A percentile compares a stretch with the other conserved stretches of the same genome.
Evolutionary conservation across 176 grass and related monocot genomes (phyloP).

Genomic region (Elymus sibiricus): DNA sequence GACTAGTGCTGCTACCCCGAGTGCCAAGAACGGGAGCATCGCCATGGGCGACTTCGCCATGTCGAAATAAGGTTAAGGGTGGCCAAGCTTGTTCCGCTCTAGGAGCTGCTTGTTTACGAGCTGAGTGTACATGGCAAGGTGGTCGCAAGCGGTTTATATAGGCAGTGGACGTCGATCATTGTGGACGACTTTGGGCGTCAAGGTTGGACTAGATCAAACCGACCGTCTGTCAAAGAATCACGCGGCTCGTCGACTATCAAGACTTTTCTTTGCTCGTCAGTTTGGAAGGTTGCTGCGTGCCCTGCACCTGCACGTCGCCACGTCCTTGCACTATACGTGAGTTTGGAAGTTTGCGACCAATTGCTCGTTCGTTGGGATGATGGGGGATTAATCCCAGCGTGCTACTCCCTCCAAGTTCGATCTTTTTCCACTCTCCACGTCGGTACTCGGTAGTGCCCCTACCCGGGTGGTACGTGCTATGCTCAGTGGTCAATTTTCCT

Average conservation of each 20-base stretch:
- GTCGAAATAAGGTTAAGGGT: neutral
- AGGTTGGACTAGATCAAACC: neutral
- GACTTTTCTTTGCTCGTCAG: neutral
- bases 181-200: neutral
- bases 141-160: neutral
- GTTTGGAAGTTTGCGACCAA: neutral
- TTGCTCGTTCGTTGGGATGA: neutral
- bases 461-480: neutral
- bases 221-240: neutral
- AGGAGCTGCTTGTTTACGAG: neutral
- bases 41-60: conserved; percentile 17
- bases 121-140: neutral
- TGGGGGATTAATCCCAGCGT: neutral
- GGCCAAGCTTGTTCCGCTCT: neutral
- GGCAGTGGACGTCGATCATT: neutral
- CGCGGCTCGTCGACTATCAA: neutral
- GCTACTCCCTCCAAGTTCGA: neutral
- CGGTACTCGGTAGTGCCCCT: neutral
- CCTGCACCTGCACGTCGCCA: no score
- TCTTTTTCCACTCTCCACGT: neutral
- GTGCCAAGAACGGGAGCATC: neutral
- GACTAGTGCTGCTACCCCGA: neutral
- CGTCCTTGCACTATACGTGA: neutral
- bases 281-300: neutral
- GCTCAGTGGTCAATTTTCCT: neutral